These are phyloP conservation scores for Bryum argenteum DNA, from an alignment of 225 moss, liverwort and hornwort species.

Conservation along the genomic window DNA sequence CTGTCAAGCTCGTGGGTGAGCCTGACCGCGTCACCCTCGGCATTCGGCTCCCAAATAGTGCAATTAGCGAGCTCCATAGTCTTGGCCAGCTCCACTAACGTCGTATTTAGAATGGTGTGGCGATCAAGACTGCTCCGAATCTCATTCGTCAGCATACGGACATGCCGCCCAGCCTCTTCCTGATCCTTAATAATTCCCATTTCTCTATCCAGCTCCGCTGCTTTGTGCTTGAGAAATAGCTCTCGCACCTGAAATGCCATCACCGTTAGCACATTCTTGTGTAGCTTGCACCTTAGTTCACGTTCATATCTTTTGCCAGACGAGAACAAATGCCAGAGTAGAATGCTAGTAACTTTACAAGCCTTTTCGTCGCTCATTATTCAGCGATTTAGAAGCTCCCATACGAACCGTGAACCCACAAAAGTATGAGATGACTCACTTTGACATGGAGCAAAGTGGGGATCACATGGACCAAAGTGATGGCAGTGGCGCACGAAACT, in stretches of 20 bases:
- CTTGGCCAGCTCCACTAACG: conserved; percentile 79
- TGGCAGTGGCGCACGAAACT: conserved; percentile 85
- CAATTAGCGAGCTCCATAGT: conserved; percentile 75
- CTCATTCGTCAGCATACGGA: conserved; percentile 86
- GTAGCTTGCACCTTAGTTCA: background rate
- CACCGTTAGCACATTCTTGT: conserved; percentile 2
- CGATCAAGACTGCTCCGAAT: conserved; percentile 83
- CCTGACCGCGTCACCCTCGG: conserved; percentile 73
- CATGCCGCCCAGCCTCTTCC: conserved; percentile 93
- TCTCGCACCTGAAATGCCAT: conserved; percentile 66
- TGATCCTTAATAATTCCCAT: conserved; percentile 90
- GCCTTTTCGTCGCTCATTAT: background rate
- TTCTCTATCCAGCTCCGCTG: conserved; percentile 85
- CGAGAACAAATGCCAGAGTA: background rate
- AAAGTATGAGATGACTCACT: conserved; percentile 34
- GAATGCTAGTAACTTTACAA: no score
- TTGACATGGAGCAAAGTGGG: conserved; percentile 90
- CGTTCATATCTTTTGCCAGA: conserved; percentile 3
- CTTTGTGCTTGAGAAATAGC: conserved; percentile 87
- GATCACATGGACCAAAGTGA: conserved; percentile 81
- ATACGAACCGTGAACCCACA: background rate
- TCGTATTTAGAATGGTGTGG: conserved; percentile 85
- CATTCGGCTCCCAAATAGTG: conserved; percentile 91
- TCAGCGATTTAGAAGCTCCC: background rate
- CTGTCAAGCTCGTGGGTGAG: conserved; percentile 83